phyloP scores from a whole-genome alignment of 805 yeast species.

The Monosporozyma aquatica region DNA sequence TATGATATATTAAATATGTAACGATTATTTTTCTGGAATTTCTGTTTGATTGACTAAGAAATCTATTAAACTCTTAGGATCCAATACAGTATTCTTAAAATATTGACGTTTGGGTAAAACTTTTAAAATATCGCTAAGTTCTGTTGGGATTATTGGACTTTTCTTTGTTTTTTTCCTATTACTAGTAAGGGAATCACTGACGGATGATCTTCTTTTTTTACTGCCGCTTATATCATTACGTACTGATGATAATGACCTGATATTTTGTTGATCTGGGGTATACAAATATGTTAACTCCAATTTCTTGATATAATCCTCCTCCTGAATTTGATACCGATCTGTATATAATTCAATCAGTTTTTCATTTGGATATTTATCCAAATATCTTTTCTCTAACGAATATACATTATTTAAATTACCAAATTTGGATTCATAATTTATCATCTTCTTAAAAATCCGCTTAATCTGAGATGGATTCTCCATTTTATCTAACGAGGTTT shows the following conservation, averaged over 20 bases:
- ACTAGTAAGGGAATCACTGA: background rate
- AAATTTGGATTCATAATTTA: slow-evolving; percentile 57
- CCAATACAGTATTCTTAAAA: slow-evolving; percentile 26
- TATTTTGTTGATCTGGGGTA: slow-evolving; percentile 1
- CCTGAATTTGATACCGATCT: slow-evolving; percentile 31
- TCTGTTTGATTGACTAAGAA: slow-evolving; percentile 27
- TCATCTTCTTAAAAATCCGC: slow-evolving; percentile 47
- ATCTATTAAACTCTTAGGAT: slow-evolving; percentile 23
- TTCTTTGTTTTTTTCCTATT: slow-evolving; percentile 10
- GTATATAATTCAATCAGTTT: slow-evolving; percentile 30
- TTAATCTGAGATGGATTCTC: slow-evolving; percentile 31
- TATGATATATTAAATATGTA: background rate
- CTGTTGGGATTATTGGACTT: slow-evolving; percentile 17
- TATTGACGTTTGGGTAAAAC: slow-evolving; percentile 29
- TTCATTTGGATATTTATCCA: slow-evolving; percentile 58
- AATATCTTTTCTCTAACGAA: slow-evolving; percentile 57
- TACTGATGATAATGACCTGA: background rate
- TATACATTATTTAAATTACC: slow-evolving; percentile 63
- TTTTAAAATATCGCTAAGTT: slow-evolving; percentile 21
- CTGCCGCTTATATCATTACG: background rate
- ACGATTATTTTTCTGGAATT: slow-evolving; percentile 12
- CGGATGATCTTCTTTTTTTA: slow-evolving; percentile 3
- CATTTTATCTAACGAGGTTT: slow-evolving; percentile 53
- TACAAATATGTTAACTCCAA: slow-evolving; percentile 31
- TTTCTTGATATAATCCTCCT: slow-evolving; percentile 27